Percentiles rank a stretch among this genome's conserved stretches.
phyloP scores from a whole-genome alignment of 2,329 filamentous ascomycete genomes.

The Ilyonectria mors-panacis region DNA sequence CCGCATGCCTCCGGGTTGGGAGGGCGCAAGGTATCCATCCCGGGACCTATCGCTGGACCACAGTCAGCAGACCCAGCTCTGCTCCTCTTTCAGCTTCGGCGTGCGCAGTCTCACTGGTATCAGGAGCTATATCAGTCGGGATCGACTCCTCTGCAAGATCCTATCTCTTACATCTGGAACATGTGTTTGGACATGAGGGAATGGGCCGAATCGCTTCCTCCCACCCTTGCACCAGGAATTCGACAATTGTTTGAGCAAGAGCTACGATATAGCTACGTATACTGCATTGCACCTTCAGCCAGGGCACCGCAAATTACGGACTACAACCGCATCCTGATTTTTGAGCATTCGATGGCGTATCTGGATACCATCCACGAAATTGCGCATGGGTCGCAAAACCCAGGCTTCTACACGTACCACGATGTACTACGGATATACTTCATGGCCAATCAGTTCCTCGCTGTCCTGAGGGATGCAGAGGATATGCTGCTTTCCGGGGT shows the following conservation, averaged over 20 bases:
- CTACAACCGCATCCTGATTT: slow-evolving; percentile 85
- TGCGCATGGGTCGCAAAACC: slow-evolving; percentile 70
- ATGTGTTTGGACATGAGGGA: slow-evolving; percentile 82
- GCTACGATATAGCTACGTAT: slow-evolving; percentile 90
- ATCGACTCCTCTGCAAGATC: slow-evolving; percentile 76
- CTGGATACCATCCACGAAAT: slow-evolving; percentile 81
- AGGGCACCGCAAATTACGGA: slow-evolving; percentile 80
- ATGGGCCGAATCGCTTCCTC: slow-evolving; percentile 86
- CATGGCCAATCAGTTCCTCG: slow-evolving; percentile 75
- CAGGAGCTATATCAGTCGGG: slow-evolving; percentile 88
- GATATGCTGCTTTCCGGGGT: slow-evolving; percentile 69
- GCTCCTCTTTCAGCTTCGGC: slow-evolving; percentile 86
- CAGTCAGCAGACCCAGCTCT: slow-evolving; percentile 78
- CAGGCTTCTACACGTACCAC: slow-evolving; percentile 85
- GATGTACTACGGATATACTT: slow-evolving; percentile 90
- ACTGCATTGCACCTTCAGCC: slow-evolving; percentile 86
- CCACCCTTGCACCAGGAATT: slow-evolving; percentile 74
- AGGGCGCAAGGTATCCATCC: slow-evolving; percentile 58
- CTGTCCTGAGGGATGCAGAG: slow-evolving; percentile 71
- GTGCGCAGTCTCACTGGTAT: slow-evolving; percentile 90
- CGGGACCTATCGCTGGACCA: slow-evolving; percentile 60
- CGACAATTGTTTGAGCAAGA: slow-evolving; percentile 89
- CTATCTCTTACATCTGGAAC: slow-evolving; percentile 81
- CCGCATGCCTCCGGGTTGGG: slow-evolving; percentile 67
- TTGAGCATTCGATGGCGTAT: slow-evolving; percentile 89